phyloP scores from a whole-genome alignment of 2,329 filamentous ascomycete species.

The Pseudogymnoascus sp. region DNA sequence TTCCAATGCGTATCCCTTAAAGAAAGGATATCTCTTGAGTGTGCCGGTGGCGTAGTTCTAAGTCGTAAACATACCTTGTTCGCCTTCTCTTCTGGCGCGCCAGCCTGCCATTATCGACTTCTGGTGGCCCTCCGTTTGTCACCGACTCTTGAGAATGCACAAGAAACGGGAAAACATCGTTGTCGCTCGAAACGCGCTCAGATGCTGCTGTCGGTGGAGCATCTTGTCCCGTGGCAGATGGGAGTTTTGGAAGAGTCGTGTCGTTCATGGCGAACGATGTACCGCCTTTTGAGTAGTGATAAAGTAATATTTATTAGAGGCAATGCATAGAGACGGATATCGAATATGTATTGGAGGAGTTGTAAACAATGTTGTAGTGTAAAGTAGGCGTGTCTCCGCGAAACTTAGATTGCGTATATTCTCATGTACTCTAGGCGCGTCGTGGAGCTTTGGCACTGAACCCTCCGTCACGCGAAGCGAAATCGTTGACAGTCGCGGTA shows the following conservation, averaged over 20 bases:
- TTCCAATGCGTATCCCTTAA: neutral
- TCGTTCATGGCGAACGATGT: slow-evolving; percentile 24
- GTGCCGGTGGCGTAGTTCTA: neutral
- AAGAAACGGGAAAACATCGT: slow-evolving; percentile 18
- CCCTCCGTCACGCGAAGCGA: slow-evolving; percentile 6
- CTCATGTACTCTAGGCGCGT: slow-evolving; percentile 8
- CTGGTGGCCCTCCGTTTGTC: slow-evolving; percentile 20
- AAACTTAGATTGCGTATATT: slow-evolving; percentile 5
- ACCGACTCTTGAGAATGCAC: slow-evolving; percentile 17
- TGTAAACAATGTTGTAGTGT: slow-evolving; percentile 2
- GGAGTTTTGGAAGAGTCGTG: slow-evolving; percentile 26
- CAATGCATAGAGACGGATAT: slow-evolving; percentile 5
- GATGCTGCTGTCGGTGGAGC: slow-evolving; percentile 14
- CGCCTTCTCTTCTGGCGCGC: slow-evolving; percentile 48
- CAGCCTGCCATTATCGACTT: slow-evolving; percentile 29
- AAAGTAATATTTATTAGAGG: slow-evolving; percentile 1
- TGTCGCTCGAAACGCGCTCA: slow-evolving; percentile 18
- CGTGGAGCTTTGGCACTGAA: slow-evolving; percentile 5
- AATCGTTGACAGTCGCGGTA: slow-evolving; percentile 8
- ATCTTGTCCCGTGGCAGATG: slow-evolving; percentile 18
- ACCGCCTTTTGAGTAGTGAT: slow-evolving; percentile 1
- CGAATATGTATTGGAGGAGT: neutral
- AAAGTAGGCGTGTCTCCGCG: neutral
- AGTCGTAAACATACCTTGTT: slow-evolving; percentile 46
- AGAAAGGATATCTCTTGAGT: neutral